Base-by-base conservation (phyloP, 2,329 filamentous ascomycete species). In the Pseudogymnoascus sp. region DNA sequence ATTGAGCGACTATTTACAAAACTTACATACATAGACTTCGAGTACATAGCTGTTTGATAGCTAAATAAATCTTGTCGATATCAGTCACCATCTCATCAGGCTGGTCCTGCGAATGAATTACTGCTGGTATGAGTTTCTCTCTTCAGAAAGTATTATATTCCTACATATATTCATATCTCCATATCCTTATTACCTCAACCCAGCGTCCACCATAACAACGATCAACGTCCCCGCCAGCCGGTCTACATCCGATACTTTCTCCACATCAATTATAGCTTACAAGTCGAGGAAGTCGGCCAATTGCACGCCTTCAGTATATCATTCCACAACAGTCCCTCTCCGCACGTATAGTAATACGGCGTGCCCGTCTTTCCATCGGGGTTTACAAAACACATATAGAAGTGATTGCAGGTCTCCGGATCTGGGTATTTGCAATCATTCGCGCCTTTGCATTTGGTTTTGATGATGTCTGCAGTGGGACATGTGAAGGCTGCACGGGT, bases 1-100 rank as follows among this genome's bases (percentile, higher is more conserved):
- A 76, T 87, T 89, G 45, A n/a, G 47, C 34, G 18, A 63, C 29
- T 2, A 57, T 34, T 34, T 57, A 34, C 29, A 34, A 57, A 54
- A 57, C 29, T 34, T 57, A 57, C 51, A 6, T 21, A 57, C 29
- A 57, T 57, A 57, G 29, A 57, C 47, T 57, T 57, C 29, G 26
- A 57, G 51, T 57, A 57, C n/a, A 57, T 34, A 57, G 47, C 47
- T 57, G 47, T 57, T 57, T 57, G n/a, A 34, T 31, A 57, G 51
- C 51, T 34, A 34, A 57, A 57, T 57, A 57, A 4, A 57, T 7
- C 29, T 12, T 57, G 51, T 57, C 51, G 8, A 31, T 57, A 34
- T 8, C 16, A 21, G 5, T 18, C n/a, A 21, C 51, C 2, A 18
- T 34, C n/a, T 29, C 7, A 4, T 5, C 26, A 34, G 10, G 23